phyloP scores from a whole-genome alignment of 495 filamentous ascomycete species.

The Hamigera avellanea region DNA sequence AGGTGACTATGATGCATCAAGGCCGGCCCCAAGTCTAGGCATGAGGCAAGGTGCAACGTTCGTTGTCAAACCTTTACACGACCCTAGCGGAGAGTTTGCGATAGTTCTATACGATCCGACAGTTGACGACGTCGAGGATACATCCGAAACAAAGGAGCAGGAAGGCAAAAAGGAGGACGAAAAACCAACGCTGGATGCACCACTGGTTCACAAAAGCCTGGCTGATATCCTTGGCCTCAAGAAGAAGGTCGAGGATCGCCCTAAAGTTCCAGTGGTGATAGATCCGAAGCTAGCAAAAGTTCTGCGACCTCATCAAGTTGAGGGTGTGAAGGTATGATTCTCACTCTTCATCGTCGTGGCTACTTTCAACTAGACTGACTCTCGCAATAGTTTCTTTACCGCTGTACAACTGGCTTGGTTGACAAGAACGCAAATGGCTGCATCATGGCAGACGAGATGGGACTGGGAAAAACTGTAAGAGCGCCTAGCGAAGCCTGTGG shows the following conservation, averaged over 20 bases:
- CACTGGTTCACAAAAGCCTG: conserved; percentile 82
- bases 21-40: conserved; percentile 77
- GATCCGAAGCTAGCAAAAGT: conserved; percentile 88
- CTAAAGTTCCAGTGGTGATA: conserved; percentile 92
- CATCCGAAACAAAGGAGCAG: conserved; percentile 32
- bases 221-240: conserved; percentile 93
- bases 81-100: conserved; percentile 90
- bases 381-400: conserved; percentile 65
- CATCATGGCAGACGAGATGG: conserved; percentile 99
- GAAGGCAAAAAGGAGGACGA: conserved; percentile 39
- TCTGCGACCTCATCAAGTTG: conserved; percentile 90
- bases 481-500: background rate
- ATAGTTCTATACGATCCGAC: conserved; percentile 96
- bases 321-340: conserved; percentile 69
- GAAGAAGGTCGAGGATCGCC: conserved; percentile 70
- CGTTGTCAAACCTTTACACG: conserved; percentile 83
- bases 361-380: conserved; percentile 4
- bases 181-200: conserved; percentile 57
- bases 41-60: conserved; percentile 76
- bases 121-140: conserved; percentile 67
- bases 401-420: conserved; percentile 84
- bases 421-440: conserved; percentile 92
- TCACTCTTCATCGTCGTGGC: background rate
- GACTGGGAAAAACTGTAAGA: conserved; percentile 81
- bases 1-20: conserved; percentile 58